These are phyloP conservation scores for Loxodes magnus DNA, from an alignment of 73 alveolate species.

Conservation along the genomic window DNA sequence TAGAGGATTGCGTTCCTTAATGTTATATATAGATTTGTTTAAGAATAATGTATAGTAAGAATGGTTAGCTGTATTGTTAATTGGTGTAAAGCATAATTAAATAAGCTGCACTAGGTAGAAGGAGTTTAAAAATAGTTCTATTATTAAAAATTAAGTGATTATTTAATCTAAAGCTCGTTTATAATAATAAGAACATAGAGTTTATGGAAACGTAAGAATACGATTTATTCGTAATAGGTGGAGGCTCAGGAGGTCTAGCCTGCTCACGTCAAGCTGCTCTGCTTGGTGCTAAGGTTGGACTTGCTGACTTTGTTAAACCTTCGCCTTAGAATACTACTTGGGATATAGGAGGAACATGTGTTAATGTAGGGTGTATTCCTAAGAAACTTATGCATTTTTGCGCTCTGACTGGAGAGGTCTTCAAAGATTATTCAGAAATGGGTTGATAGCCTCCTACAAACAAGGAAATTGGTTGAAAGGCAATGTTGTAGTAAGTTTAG, in stretches of 20 bases:
- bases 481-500: conserved; percentile 72
- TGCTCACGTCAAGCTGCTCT: conserved; percentile 92
- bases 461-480: conserved; percentile 44
- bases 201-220: too few species aligned
- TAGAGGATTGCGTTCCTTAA: too few species aligned
- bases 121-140: too few species aligned
- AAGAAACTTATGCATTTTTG: conserved; percentile 98
- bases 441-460: conserved; percentile 38
- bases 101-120: too few species aligned
- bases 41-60: too few species aligned
- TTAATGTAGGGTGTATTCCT: conserved; percentile 99
- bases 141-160: too few species aligned
- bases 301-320: conserved; percentile 96
- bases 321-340: conserved; percentile 94
- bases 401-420: conserved; percentile 68
- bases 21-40: too few species aligned
- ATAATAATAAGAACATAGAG: too few species aligned
- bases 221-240: conserved; percentile 93
- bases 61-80: too few species aligned
- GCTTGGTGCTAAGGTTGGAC: conserved; percentile 82
- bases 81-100: too few species aligned
- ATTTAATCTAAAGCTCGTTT: too few species aligned
- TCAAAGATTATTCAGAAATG: conserved; percentile 48
- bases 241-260: conserved; percentile 99
- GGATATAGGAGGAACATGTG: conserved; percentile 99